Evolutionary conservation across 2,329 filamentous ascomycete genomes (phyloP).

Genomic region (Alternaria arbusti): DNA sequence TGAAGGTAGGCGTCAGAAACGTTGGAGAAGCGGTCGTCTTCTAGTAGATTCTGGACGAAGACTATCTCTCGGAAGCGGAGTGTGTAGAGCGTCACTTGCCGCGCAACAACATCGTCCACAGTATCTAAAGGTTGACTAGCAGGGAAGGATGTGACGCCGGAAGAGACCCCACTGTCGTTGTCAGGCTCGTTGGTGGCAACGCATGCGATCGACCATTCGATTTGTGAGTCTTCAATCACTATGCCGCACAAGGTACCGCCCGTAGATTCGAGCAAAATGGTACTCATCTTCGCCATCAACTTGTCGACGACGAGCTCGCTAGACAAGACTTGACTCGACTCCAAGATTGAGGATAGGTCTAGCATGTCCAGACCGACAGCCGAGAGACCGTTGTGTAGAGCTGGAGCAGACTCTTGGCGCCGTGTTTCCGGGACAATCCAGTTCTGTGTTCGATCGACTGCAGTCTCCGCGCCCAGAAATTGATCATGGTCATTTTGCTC

Average conservation of each 20-base stretch:
- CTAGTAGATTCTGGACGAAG: slow-evolving; percentile 74
- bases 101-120: slow-evolving; percentile 70
- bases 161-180: slow-evolving; percentile 21
- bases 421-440: slow-evolving; percentile 56
- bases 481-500: slow-evolving; percentile 53
- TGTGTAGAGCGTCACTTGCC: slow-evolving; percentile 78
- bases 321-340: slow-evolving; percentile 80
- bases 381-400: slow-evolving; percentile 68
- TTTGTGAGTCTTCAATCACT: slow-evolving; percentile 71
- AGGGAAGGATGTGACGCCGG: slow-evolving; percentile 69
- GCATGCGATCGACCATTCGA: slow-evolving; percentile 74
- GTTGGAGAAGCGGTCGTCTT: slow-evolving; percentile 79
- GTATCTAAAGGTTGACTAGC: slow-evolving; percentile 69
- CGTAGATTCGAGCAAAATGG: slow-evolving; percentile 79
- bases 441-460: slow-evolving; percentile 56
- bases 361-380: slow-evolving; percentile 77
- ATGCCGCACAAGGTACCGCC: slow-evolving; percentile 77
- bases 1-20: slow-evolving; percentile 73
- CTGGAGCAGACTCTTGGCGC: slow-evolving; percentile 52
- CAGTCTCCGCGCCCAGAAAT: slow-evolving; percentile 45
- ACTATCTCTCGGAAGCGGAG: slow-evolving; percentile 77
- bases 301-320: slow-evolving; percentile 78
- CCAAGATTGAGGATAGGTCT: slow-evolving; percentile 77
- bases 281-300: slow-evolving; percentile 79
- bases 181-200: slow-evolving; percentile 70